A percentile compares a stretch with the other conserved stretches of the same genome.
Conservation (phyloP, 2,329 filamentous ascomycete species). For the Diaporthe aspalathi region DNA sequence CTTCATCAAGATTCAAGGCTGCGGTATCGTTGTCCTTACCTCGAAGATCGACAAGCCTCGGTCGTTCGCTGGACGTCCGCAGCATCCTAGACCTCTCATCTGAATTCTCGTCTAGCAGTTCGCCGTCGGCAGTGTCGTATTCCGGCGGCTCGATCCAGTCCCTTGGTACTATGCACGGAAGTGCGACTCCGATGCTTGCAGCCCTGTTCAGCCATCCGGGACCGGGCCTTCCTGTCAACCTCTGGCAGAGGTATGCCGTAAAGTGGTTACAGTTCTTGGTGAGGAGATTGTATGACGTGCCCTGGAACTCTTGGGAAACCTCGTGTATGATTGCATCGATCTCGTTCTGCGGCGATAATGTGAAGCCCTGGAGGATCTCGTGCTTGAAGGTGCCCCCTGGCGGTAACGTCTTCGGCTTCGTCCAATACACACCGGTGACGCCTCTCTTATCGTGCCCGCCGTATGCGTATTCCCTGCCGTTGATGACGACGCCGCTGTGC, state of each 20-base stretch:
- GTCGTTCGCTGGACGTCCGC: conserved; percentile 48
- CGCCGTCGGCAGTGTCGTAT: conserved; percentile 77
- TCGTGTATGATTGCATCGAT: conserved; percentile 76
- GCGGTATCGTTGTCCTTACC: conserved; percentile 42
- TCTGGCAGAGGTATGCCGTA: conserved; percentile 79
- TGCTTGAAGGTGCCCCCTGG: conserved; percentile 82
- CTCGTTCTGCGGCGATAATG: conserved; percentile 74
- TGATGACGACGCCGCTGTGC: conserved; percentile 86
- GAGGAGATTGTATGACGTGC: conserved; percentile 82
- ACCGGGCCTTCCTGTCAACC: conserved; percentile 76
- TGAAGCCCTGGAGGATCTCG: conserved; percentile 83
- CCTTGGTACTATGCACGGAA: conserved; percentile 84
- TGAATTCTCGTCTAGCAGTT: conserved; percentile 68
- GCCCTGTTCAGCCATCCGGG: conserved; percentile 85
- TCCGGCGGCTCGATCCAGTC: conserved; percentile 87
- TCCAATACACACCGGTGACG: conserved; percentile 86
- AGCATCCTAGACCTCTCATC: conserved; percentile 72
- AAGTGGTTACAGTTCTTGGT: conserved; percentile 93
- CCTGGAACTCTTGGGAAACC: conserved; percentile 78
- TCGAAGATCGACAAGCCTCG: conserved; percentile 43
- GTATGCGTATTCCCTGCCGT: conserved; percentile 84
- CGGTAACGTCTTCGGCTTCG: conserved; percentile 76
- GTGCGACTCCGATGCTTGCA: conserved; percentile 82
- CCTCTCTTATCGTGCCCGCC: conserved; percentile 80
- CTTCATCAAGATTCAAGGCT: conserved; percentile 39